Evolutionary conservation across 2,329 filamentous ascomycete genomes (phyloP).

Genomic region (Penicillium occitanis): DNA sequence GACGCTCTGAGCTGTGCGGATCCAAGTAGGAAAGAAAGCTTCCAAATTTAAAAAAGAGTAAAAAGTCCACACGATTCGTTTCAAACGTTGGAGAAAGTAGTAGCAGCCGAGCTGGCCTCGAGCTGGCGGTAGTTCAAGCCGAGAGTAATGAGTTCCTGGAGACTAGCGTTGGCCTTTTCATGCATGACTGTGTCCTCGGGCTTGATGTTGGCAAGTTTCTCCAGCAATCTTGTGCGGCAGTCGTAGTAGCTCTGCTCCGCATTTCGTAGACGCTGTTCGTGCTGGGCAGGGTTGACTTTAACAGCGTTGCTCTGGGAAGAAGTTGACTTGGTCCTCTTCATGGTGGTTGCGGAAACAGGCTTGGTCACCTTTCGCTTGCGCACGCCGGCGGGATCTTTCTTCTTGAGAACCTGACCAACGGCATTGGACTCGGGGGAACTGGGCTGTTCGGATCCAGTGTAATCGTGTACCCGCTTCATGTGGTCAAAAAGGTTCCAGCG

Average conservation of each 20-base stretch:
- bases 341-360: conserved; percentile 36
- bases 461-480: conserved; percentile 89
- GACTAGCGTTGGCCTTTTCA: conserved; percentile 46
- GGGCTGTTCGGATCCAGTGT: conserved; percentile 46
- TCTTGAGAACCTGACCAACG: conserved; percentile 35
- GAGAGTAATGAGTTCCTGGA: conserved; percentile 46
- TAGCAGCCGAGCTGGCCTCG: conserved; percentile 42
- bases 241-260: conserved; percentile 45
- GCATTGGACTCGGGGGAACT: conserved; percentile 42
- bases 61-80: conserved; percentile 16
- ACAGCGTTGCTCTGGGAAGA: conserved; percentile 37
- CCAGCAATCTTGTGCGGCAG: conserved; percentile 41
- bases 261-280: conserved; percentile 43
- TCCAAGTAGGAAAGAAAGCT: not conserved
- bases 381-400: conserved; percentile 37
- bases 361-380: conserved; percentile 44
- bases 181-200: conserved; percentile 44
- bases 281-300: conserved; percentile 35
- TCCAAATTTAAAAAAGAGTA: not conserved
- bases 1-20: not conserved
- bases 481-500: conserved; percentile 96
- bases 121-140: conserved; percentile 45
- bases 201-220: conserved; percentile 41
- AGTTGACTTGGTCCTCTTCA: conserved; percentile 45
- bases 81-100: conserved; percentile 36